Base-by-base conservation (phyloP, 495 filamentous ascomycete genomes). In the Alectoria sarmentosa region DNA sequence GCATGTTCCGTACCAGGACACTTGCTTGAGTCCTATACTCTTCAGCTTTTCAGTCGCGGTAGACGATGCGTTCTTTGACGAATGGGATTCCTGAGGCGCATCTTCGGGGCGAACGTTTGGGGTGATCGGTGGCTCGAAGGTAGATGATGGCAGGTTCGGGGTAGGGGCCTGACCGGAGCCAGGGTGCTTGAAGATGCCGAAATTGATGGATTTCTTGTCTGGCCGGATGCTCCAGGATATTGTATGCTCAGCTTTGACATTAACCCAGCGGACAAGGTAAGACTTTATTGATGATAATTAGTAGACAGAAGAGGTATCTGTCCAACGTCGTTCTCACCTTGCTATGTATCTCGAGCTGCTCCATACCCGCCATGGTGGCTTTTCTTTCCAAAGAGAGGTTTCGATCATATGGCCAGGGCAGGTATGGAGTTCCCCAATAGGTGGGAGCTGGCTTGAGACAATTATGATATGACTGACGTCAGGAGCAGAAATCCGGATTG, bases 201-300 rank as follows among this genome's bases (percentile, higher is more conserved):
- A 96, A 76, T 97, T 96, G 74, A 98, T 87, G 32, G 92, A 96
- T 76, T 96, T 96, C 80, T 93, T 96, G 72, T 97, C 64, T 10
- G 94, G 95, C 70, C 98, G 90, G 32, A 98, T 86, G 72, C 90
- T 96, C 94, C 94, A 98, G 9, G 92, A 96, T 70, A 98, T 94
- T 65, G 94, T 96, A 73, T 96, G 88, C 58, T 85, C 86, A 64
- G 87, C 86, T 58, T 90, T 86, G 63, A 97, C 93, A 70, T 90
- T 85, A 67, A 98, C 89, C 95, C 95, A 98, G 70, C 94, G 91
- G 52, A 98, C 90, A 69, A 98, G 90, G 76, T 98, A 98, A 48
- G 91, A 95, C 94, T 98, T 69, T 14, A 49, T 55, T 36, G 23
- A 9, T 54, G 19, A 63, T 34, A 4, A 30, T 62, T 19, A 59